phyloP scores from a whole-genome alignment of 495 filamentous ascomycete genomes.

The Clavariopsis aquatica region DNA sequence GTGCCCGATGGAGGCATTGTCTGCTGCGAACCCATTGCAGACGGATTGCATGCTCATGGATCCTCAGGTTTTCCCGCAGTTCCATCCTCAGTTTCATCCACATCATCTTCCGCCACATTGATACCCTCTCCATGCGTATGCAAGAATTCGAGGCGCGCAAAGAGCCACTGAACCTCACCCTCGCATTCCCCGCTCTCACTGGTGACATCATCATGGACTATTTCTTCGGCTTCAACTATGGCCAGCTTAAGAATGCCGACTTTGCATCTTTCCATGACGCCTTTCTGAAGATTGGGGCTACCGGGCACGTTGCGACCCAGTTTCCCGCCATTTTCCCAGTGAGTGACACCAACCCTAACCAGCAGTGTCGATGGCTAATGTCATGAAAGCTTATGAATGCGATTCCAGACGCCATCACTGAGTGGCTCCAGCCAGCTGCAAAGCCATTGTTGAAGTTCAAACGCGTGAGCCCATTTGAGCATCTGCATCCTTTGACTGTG shows the following conservation, averaged over 20 bases:
- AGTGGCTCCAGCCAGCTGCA: slow-evolving; percentile 23
- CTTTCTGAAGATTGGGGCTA: slow-evolving; percentile 15
- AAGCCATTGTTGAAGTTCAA: slow-evolving; percentile 23
- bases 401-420: slow-evolving; percentile 18
- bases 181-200: slow-evolving; percentile 24
- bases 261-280: slow-evolving; percentile 29
- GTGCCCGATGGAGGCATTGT: neutral
- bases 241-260: slow-evolving; percentile 18
- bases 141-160: slow-evolving; percentile 24
- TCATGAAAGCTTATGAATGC: slow-evolving; percentile 16
- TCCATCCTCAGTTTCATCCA: slow-evolving; percentile 26
- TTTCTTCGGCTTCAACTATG: slow-evolving; percentile 34
- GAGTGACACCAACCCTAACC: neutral
- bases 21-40: too few relatives aligned
- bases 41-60: neutral
- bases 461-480: slow-evolving; percentile 12
- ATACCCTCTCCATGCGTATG: slow-evolving; percentile 22
- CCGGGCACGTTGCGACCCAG: slow-evolving; percentile 26
- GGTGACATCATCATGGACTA: slow-evolving; percentile 35
- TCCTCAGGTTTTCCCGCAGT: slow-evolving; percentile 20
- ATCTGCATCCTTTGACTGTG: neutral
- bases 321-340: slow-evolving; percentile 28
- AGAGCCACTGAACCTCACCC: slow-evolving; percentile 24
- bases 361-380: neutral
- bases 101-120: slow-evolving; percentile 25